Evolutionary conservation across 306 rosid genomes (phyloP).

Genomic region (Gleditsia sinensis): DNA sequence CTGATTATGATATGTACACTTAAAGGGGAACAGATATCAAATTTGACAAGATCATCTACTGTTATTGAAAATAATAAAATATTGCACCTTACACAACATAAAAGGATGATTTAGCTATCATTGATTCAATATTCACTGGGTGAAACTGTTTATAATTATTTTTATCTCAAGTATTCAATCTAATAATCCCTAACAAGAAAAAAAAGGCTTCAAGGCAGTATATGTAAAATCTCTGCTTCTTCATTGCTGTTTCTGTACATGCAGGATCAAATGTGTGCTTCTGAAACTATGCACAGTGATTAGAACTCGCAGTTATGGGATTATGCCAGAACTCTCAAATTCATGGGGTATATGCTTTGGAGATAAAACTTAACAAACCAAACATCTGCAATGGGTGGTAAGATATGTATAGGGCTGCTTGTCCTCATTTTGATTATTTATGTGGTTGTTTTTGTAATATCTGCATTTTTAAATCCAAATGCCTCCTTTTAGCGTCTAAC

Average conservation of each 20-base stretch:
- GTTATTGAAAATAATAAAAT: too few species aligned
- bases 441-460: background rate
- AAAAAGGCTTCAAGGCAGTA: background rate
- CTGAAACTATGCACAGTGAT: conserved; percentile 62
- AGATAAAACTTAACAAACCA: conserved; percentile 38
- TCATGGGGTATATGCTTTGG: conserved; percentile 69
- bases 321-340: conserved; percentile 66
- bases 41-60: background rate
- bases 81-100: background rate
- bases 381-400: too few species aligned
- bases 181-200: background rate
- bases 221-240: background rate
- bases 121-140: background rate
- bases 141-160: background rate
- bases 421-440: background rate
- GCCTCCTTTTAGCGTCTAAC: too few species aligned
- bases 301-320: conserved; percentile 57
- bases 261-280: conserved; percentile 73
- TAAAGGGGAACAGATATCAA: background rate
- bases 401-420: too few species aligned
- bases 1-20: background rate
- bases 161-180: background rate
- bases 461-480: background rate
- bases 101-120: background rate
- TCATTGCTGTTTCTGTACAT: conserved; percentile 6